phyloP scores from a whole-genome alignment of 495 filamentous ascomycete genomes.

The Aspergillus heteromorphus region DNA sequence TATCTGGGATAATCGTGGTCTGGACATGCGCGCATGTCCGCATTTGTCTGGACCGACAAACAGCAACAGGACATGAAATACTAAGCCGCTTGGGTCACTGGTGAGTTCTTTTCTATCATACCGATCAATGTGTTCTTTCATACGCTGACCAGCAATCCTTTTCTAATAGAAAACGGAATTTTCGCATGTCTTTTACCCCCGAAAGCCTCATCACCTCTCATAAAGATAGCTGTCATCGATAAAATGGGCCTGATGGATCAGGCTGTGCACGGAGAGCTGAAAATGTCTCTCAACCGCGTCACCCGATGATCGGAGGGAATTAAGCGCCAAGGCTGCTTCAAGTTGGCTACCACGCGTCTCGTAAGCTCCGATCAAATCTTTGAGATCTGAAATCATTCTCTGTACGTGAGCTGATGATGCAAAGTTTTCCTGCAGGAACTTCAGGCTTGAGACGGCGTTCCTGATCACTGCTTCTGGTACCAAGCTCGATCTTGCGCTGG shows the following conservation, averaged over 20 bases:
- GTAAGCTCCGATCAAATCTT: not conserved
- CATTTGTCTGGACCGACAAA: no score
- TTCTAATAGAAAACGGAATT: not conserved
- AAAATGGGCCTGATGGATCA: constrained; percentile 18
- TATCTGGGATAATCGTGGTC: no score
- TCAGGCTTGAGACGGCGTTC: not conserved
- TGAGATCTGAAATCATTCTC: not conserved
- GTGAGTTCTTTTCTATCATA: no score
- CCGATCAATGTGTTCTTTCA: no score
- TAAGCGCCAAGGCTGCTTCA: not conserved
- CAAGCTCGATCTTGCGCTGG: not conserved
- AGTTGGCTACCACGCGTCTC: not conserved
- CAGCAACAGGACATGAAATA: no score
- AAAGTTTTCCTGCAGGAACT: not conserved
- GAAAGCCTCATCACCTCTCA: not conserved
- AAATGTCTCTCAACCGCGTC: constrained; percentile 8
- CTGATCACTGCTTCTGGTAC: not conserved
- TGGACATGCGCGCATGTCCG: no score
- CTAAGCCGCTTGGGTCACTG: no score
- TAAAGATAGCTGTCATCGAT: constrained; percentile 14
- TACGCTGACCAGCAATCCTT: no score
- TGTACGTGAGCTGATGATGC: not conserved
- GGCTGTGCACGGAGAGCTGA: constrained; percentile 15
- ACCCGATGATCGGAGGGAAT: not conserved
- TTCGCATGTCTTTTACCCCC: no score